Base-by-base conservation (phyloP, 2,329 filamentous ascomycete species). In the Drechslerella coelobrocha region DNA sequence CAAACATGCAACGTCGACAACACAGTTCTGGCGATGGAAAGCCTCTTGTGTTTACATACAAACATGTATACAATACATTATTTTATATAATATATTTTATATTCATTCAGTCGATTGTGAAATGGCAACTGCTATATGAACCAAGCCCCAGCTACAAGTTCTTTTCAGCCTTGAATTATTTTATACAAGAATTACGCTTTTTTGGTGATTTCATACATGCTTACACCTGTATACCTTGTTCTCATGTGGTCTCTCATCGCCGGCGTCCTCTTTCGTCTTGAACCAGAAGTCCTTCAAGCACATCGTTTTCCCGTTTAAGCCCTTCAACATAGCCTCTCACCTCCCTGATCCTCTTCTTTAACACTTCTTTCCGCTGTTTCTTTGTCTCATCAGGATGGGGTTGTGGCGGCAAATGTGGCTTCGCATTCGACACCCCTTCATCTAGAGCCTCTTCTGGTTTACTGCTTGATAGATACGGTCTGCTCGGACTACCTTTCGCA, bases 281-380 rank as follows among this genome's bases (percentile, higher is more conserved):
- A 29, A 57, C 65, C 26, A 63, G 61, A 29, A 74, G 57, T 14
- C 73, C 71, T 12, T 75, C 73, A 10, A 75, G 57, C 55, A 68
- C 73, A 50, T 75, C 73, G 41, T 71, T 71, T 45, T 71, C 66
- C 27, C 37, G 59, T 27, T 53, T 71, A 7, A 71, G 21, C 27
- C 57, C 66, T 51, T 71, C 59, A 21, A 71, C 60, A 47, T 71
- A 71, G 31, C 57, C 57, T 43, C 73, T 61, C 21, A 68, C 65
- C 27, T 72, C 73, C 50, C 61, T 73, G 29, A 75, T 56, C 31
- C 60, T 73, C 60, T 65, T 71, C 48, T 73, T 75, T 27, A 75
- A 57, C 1, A 68, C 72, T 23, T 74, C 71, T 48, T 68, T 75
- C 8, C 63, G 68, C 24, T 68, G 66, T 27, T 56, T 65, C 43